Percentiles rank a stretch among this genome's conserved stretches.
Evolutionary conservation across 495 filamentous ascomycete genomes (phyloP).

Genomic region (Cercophora samala): DNA sequence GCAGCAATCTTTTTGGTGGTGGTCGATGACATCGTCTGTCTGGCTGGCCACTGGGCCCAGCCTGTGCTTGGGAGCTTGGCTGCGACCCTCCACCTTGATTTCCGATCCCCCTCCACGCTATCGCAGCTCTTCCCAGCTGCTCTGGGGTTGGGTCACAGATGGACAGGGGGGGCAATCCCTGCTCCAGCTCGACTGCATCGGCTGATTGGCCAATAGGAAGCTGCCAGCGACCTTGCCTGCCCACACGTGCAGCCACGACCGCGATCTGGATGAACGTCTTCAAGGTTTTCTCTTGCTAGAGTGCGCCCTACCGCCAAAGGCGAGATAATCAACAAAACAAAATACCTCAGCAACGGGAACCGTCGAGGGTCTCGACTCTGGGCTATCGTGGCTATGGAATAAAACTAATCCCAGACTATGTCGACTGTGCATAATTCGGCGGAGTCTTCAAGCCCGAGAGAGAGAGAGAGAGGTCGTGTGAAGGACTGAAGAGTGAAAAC

Average conservation of each 20-base stretch:
- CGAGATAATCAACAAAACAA: neutral
- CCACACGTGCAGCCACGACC: neutral
- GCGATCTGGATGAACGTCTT: conserved; percentile 8
- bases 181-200: neutral
- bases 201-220: conserved; percentile 26
- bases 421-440: neutral
- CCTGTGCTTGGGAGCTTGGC: conserved; percentile 5
- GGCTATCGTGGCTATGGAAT: neutral
- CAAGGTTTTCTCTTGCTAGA: neutral
- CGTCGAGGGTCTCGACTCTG: neutral
- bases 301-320: neutral
- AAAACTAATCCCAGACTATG: neutral
- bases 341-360: neutral
- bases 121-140: conserved; percentile 21
- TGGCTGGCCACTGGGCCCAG: too few relatives aligned
- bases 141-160: conserved; percentile 20
- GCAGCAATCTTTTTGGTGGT: too few relatives aligned
- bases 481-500: too few relatives aligned
- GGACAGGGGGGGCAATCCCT: conserved; percentile 16
- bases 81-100: conserved; percentile 11
- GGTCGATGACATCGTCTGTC: conserved; percentile 1
- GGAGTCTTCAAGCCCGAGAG: neutral
- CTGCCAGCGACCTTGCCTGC: conserved; percentile 13
- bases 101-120: neutral
- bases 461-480: too few relatives aligned